Base-by-base conservation (phyloP, 2,329 filamentous ascomycete species). In the Cryphonectria radicalis region DNA sequence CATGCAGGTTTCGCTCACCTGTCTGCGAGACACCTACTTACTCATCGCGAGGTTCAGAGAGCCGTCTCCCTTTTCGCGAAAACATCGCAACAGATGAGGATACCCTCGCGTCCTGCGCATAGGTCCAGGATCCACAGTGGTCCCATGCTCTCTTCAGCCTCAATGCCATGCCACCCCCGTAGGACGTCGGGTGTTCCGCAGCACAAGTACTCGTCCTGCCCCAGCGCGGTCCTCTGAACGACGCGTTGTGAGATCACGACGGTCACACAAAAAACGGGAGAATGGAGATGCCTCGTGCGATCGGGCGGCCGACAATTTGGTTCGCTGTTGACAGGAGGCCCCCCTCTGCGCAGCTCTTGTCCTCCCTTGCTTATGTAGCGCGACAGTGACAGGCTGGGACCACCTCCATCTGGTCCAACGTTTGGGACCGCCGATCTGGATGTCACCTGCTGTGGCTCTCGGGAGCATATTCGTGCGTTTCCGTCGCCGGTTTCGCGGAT, bases 81-180 rank as follows among this genome's bases (percentile, higher is more conserved):
- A 32, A 7, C 14, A 7, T 32, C 55, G 11, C 5, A 17, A 32
- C 8, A 28, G n/a, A 4, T 40, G 22, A 22, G 40, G 28, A 50
- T 35, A 43, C 35, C 43, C 17, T 65, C 28, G 13, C 63, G 40
- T 65, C 17, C n/a, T 35, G 42, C 4, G 25, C 43, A 37, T 22
- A 53, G 17, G 19, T 19, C 2, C 63, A 50, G 19, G 40, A 25
- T 55, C 60, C 40, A 5, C 7, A 55, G 28, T 66, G 62, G 35
- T 63, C 66, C 68, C 40, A 59, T 73, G 71, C 66, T 68, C 35
- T 63, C 35, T 65, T 59, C 42, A 71, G 71, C 69, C 62, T 67
- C 71, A 66, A 63, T 25, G 42, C 19, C 25, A 28, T n/a, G 17
- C 11, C 63, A 17, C 42, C 42, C 8, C 62, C 60, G 71, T 69